phyloP scores from a whole-genome alignment of 495 filamentous ascomycete genomes.

The Tetracladium marchalianum region DNA sequence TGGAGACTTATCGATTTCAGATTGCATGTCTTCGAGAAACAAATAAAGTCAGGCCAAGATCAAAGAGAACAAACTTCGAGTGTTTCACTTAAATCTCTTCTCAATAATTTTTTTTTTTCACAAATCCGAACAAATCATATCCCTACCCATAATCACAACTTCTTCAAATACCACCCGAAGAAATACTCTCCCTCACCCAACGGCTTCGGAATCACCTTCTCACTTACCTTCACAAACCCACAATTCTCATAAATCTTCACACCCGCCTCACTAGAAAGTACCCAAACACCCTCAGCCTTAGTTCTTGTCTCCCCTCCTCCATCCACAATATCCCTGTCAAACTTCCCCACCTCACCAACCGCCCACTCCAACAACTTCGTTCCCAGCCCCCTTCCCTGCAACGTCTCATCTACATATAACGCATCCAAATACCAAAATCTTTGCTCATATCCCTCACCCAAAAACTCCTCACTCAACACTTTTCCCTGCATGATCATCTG shows the following conservation, averaged over 20 bases:
- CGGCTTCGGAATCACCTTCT: background rate
- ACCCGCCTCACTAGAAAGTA: conserved; percentile 3
- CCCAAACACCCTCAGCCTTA: background rate
- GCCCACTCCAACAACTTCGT: conserved; percentile 2
- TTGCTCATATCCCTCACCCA: conserved; percentile 1
- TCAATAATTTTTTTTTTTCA: no score
- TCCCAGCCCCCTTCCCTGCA: conserved; percentile 4
- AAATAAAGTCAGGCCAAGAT: no score
- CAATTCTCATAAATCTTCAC: conserved; percentile 5
- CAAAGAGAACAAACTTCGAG: no score
- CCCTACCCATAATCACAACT: conserved; percentile 1
- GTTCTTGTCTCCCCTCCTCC: background rate
- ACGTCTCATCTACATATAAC: conserved; percentile 6
- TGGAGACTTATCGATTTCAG: no score
- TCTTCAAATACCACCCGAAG: conserved; percentile 1
- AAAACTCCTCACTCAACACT: conserved; percentile 2
- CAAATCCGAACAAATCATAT: no score
- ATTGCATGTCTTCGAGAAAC: no score
- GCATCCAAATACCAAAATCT: conserved; percentile 4
- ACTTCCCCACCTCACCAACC: background rate
- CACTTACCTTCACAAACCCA: conserved; percentile 1
- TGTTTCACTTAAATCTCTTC: no score
- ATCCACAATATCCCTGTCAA: background rate
- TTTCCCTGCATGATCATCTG: conserved; percentile 1
- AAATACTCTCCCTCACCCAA: no score